Evolutionary conservation across 805 yeast species (phyloP), one percentile per base, ranked within the genome.

Genomic region (Sporopachydermia lactativora): DNA sequence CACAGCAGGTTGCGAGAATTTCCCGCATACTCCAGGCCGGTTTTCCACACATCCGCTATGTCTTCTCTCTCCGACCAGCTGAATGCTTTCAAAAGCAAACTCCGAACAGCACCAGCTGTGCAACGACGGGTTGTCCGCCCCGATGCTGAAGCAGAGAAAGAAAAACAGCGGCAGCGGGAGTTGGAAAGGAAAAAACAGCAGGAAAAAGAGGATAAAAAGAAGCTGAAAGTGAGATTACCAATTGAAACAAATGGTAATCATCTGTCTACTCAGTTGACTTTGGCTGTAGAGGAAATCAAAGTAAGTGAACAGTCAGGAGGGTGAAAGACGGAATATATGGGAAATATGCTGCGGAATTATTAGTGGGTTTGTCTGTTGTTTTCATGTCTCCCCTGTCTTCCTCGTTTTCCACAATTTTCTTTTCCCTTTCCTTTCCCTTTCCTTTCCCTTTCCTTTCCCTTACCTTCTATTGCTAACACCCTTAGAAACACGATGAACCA

Each of bases 281-380:
- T 86, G 55, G 96, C 97, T 1, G 92, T 92, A 15, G 97, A 92
- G 55, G 82, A 76, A 55, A 77, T 92, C 45, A 88, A 85, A 52
- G 61, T 59, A 60, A 55, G 61, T 16, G 8, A 14, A 17, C 13
- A 15, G 11, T 18, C 13, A 17, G 14, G 48, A 47, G 39, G 47
- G 8, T 8, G 38, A 40, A 13, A 14, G 8, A 11, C 38, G 35
- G 41, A 37, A 19, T 5, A n/a, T n/a, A n/a, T n/a, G n/a, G n/a
- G n/a, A n/a, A n/a, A n/a, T n/a, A n/a, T n/a, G n/a, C n/a, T n/a
- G n/a, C n/a, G n/a, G n/a, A n/a, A n/a, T n/a, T n/a, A n/a, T n/a
- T n/a, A n/a, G n/a, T n/a, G n/a, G n/a, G n/a, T n/a, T n/a, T n/a
- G n/a, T n/a, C n/a, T n/a, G n/a, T n/a, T n/a, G n/a, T n/a, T n/a